A percentile compares a stretch with the other conserved stretches of the same genome.
Evolutionary conservation across 1,139 yeast genomes (phyloP).

Genomic region (Candida pseudoviswanathii): DNA sequence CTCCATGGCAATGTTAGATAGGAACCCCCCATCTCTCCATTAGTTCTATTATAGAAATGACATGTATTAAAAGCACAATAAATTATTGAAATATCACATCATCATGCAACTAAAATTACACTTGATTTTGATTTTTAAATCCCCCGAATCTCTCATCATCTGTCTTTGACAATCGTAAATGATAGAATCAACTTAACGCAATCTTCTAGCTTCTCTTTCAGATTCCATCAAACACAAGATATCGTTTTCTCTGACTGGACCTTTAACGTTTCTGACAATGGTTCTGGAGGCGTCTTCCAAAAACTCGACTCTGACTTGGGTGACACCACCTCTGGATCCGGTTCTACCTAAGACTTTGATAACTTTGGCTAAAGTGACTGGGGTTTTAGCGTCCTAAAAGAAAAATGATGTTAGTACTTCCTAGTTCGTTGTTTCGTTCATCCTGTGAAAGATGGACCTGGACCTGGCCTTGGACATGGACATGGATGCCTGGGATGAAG

Average conservation of each 20-base stretch:
- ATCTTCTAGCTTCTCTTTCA: slow-evolving; percentile 97
- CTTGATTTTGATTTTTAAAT: background rate
- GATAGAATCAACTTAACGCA: slow-evolving; percentile 35
- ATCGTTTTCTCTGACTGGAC: slow-evolving; percentile 99
- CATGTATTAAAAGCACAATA: slow-evolving; percentile 5
- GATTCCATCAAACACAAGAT: slow-evolving; percentile 99
- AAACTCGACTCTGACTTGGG: slow-evolving; percentile 99
- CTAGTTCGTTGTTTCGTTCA: no score
- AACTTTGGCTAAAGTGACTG: slow-evolving; percentile 99
- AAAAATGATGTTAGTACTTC: slow-evolving; percentile 6
- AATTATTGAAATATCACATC: slow-evolving; percentile 4
- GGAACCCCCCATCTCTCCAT: no score
- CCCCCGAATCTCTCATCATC: no score
- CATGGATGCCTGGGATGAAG: background rate
- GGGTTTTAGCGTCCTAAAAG: slow-evolving; percentile 79
- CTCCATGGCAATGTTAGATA: no score
- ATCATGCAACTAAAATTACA: slow-evolving; percentile 9
- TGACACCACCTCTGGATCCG: slow-evolving; percentile 99
- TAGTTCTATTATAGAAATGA: slow-evolving; percentile 5
- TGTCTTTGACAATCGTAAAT: no score
- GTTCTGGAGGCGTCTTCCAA: slow-evolving; percentile 98
- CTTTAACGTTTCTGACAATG: slow-evolving; percentile 99
- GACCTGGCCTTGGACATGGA: no score
- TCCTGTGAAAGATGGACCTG: no score
- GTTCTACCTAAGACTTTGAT: slow-evolving; percentile 99